phyloP scores from a whole-genome alignment of 805 yeast species.

The Starmerella roubikii region DNA sequence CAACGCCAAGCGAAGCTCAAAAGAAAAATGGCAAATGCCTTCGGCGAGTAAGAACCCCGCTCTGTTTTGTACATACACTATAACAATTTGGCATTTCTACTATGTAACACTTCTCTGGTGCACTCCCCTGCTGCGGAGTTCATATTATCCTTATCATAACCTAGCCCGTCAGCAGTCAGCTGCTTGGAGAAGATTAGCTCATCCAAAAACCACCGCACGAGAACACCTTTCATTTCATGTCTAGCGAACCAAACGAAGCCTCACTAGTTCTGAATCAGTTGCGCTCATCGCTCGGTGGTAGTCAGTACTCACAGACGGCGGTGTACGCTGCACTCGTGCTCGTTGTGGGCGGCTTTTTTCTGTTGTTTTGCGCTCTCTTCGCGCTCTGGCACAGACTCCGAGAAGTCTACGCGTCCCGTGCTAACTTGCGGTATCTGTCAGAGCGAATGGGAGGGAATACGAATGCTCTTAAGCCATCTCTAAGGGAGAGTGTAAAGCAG shows the following conservation, averaged over 20 bases:
- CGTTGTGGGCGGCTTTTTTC: conserved; percentile 26
- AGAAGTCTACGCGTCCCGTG: conserved; percentile 26
- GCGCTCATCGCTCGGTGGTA: conserved; percentile 18
- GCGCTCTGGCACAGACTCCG: conserved; percentile 24
- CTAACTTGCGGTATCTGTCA: conserved; percentile 5
- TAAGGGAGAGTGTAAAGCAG: conserved; percentile 21
- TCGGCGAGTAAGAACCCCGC: background rate
- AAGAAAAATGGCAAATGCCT: background rate
- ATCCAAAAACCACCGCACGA: no score
- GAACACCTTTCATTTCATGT: no score
- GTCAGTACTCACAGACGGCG: conserved; percentile 24
- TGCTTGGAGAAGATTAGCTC: no score
- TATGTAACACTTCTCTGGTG: no score
- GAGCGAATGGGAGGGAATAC: background rate
- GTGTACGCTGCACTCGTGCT: conserved; percentile 27
- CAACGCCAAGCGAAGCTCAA: background rate
- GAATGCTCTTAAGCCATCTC: conserved; percentile 2
- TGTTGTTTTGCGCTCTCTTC: conserved; percentile 21
- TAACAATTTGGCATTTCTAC: background rate
- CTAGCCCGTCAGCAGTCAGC: no score
- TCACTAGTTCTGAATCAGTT: conserved; percentile 17
- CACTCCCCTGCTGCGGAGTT: no score
- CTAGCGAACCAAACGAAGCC: conserved; percentile 3
- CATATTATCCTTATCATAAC: no score
- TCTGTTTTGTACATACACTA: background rate